These are phyloP conservation scores for Aspergillus sp. DNA, from an alignment of 2,329 filamentous ascomycete genomes.

Conservation along the genomic window DNA sequence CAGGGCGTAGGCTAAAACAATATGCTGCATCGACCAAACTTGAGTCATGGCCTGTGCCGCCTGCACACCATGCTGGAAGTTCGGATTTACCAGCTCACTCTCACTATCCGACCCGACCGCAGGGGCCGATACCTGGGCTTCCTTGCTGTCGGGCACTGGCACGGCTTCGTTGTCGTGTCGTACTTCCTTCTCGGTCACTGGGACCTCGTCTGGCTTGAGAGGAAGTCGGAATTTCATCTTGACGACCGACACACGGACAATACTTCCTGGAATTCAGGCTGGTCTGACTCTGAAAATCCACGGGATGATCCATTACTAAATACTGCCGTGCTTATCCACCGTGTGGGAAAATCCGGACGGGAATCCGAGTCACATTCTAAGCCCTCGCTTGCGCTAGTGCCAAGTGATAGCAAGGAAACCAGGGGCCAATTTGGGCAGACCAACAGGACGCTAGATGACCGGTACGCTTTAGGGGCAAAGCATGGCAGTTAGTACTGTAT, in stretches of 20 bases:
- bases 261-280: too few relatives aligned
- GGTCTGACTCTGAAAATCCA: not conserved
- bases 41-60: conserved; percentile 17
- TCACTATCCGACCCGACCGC: conserved; percentile 1
- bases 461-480: too few relatives aligned
- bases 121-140: not conserved
- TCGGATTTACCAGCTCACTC: conserved; percentile 11
- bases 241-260: too few relatives aligned
- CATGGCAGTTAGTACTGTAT: not conserved
- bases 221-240: not conserved
- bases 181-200: conserved; percentile 1
- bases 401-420: not conserved
- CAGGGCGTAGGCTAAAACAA: conserved; percentile 5
- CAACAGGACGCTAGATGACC: not conserved
- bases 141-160: not conserved
- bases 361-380: not conserved
- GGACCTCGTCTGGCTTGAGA: conserved; percentile 6
- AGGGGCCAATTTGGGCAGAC: not conserved
- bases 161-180: not conserved
- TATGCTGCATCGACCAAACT: conserved; percentile 14
- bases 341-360: not conserved
- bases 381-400: not conserved
- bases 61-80: conserved; percentile 18
- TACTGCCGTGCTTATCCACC: not conserved
- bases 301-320: not conserved